A percentile compares a stretch with the other conserved stretches of the same genome.
phyloP scores from a whole-genome alignment of 495 filamentous ascomycete species.

The Trichoderma orchidacearum region DNA sequence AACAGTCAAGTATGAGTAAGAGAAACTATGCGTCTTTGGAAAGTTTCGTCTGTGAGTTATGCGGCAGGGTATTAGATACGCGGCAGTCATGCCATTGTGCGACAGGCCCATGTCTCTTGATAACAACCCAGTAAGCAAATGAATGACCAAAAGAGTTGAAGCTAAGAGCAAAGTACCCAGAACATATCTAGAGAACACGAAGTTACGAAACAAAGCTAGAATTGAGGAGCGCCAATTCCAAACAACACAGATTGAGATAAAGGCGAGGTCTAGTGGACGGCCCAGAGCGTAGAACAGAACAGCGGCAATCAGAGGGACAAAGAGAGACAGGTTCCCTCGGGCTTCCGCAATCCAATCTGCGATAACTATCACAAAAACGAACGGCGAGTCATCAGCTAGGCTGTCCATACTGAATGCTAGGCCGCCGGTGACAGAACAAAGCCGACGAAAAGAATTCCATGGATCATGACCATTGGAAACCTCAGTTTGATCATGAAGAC shows the following conservation, averaged over 20 bases:
- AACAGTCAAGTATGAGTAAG: conserved; percentile 51
- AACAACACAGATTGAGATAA: background rate
- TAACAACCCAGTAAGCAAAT: background rate
- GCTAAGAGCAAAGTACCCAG: background rate
- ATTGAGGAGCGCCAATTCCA: background rate
- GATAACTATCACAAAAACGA: background rate
- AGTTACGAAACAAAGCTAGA: no score
- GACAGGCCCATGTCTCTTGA: background rate
- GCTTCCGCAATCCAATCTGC: background rate
- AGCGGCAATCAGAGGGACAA: background rate
- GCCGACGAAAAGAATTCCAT: no score
- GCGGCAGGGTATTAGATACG: conserved; percentile 39
- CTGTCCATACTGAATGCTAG: background rate
- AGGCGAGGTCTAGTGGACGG: background rate
- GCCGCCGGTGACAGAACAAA: no score
- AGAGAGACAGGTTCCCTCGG: conserved; percentile 3
- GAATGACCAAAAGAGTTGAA: background rate
- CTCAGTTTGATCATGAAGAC: background rate
- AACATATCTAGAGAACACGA: background rate
- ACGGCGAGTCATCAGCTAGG: background rate
- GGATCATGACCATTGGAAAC: no score
- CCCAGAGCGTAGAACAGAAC: no score
- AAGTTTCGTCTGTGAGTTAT: conserved; percentile 49
- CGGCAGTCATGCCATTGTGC: background rate
- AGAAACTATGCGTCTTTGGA: conserved; percentile 49